Base-by-base conservation (phyloP, 2,329 filamentous ascomycete genomes). In the Dendrostoma leiphaemia region DNA sequence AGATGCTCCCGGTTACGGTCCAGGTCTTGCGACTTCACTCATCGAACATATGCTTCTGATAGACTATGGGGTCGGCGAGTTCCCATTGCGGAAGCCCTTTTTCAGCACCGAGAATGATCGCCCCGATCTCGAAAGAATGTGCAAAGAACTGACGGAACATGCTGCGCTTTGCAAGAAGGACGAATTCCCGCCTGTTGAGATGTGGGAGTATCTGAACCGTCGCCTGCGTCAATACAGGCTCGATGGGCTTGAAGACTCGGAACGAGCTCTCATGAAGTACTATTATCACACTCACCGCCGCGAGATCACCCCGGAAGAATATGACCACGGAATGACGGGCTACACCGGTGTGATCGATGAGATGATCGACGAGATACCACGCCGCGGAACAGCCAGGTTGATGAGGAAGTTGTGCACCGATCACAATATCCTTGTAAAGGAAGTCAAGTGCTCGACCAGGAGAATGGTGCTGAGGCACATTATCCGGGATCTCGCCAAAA, bases 281-380 rank as follows among this genome's bases (percentile, higher is more conserved):
- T 50, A 57, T 23, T 59, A 49, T 32, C 8, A 40, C 21, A 29
- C 50, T 13, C 38, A 38, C 8, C 57, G 41, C 19, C 26, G 34
- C 12, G 34, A 49, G 3, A 37, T 55, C 37, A 17, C n/a, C 9
- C 6, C 13, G 23, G 6, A 24, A 23, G 28, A 26, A 6, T 28
- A 24, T 4, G 41, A 48, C 6, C 2, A 37, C 10, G 50, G 44
- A 2, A 24, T 40, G 37, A 57, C 53, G 13, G 56, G 50, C 19
- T 59, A 60, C 48, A 57, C 47, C 2, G 56, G 58, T 0, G 40
- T 59, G 17, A 17, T 59, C 2, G 49, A 55, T n/a, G 53, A 55
- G 43, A 52, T 60, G 24, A 48, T 60, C 38, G 49, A 26, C 31
- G 56, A 60, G 28, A 43, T 59, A n/a, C 50, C 58, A 6, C 43